Conservation (phyloP, 192 early-diverging fungal genomes). For the Chytriomyces hyalinus region DNA sequence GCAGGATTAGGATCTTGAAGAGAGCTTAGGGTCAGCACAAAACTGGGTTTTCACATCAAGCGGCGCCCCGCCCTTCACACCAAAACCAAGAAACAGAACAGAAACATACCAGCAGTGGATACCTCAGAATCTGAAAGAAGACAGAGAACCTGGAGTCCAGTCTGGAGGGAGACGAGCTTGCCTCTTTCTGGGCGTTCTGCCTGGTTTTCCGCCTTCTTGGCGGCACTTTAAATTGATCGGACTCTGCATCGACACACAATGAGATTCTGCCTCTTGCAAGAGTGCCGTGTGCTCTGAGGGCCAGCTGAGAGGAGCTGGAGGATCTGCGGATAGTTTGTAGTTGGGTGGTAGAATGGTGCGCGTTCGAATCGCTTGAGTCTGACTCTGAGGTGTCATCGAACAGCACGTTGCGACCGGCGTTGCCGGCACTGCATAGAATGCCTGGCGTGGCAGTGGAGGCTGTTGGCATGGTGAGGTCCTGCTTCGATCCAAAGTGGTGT, state of each 20-base stretch:
- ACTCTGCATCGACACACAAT: neutral
- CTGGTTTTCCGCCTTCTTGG: neutral
- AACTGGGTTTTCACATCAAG: neutral
- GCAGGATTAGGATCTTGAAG: conserved; percentile 52
- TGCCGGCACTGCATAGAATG: too few relatives aligned
- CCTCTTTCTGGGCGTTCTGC: neutral
- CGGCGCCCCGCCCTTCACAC: neutral
- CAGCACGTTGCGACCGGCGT: too few relatives aligned
- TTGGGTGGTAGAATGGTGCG: neutral
- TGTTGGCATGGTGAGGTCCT: too few relatives aligned
- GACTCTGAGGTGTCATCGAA: neutral
- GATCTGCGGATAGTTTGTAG: neutral
- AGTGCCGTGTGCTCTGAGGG: conserved; percentile 4
- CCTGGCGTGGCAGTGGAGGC: too few relatives aligned
- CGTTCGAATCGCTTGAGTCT: neutral
- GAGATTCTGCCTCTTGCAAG: neutral
- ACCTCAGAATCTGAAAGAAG: conserved; percentile 22
- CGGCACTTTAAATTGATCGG: neutral
- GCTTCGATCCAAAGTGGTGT: too few relatives aligned
- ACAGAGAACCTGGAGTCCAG: conserved; percentile 3
- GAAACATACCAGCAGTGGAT: conserved; percentile 17
- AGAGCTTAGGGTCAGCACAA: neutral
- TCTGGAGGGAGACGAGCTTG: conserved; percentile 1
- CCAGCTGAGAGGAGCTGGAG: neutral
- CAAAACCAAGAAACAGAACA: neutral